Percentiles rank a stretch among this genome's conserved stretches.
Evolutionary conservation across 352 stramenopile species (phyloP).

Genomic region (Stephanocyclus meneghinianus): DNA sequence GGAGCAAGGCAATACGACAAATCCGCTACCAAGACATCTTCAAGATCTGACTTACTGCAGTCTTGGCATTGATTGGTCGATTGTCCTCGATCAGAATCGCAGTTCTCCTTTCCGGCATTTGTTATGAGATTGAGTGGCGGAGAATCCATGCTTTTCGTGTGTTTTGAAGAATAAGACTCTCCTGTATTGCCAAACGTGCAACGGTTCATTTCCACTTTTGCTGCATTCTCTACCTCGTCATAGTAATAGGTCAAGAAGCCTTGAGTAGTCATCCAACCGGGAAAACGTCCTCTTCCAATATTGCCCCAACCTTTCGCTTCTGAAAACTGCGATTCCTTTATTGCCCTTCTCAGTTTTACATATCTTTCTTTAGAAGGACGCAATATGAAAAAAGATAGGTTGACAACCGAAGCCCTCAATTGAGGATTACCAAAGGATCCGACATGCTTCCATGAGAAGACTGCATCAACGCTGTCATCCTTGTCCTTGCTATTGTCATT

Average conservation of each 20-base stretch:
- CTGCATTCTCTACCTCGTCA: conserved; percentile 41
- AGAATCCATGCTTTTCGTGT: neutral
- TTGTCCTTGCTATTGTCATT: neutral
- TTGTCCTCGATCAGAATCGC: neutral
- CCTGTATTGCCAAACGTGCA: conserved; percentile 45
- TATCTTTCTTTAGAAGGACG: conserved; percentile 43
- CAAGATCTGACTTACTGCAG: conserved; percentile 36
- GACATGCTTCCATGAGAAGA: conserved; percentile 50
- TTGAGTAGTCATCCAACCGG: conserved; percentile 48
- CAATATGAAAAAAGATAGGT: conserved; percentile 45
- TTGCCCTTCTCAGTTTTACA: conserved; percentile 9
- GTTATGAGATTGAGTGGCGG: conserved; percentile 20
- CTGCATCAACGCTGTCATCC: conserved; percentile 6
- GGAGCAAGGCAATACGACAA: conserved; percentile 43
- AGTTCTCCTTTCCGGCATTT: conserved; percentile 35
- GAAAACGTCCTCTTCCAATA: conserved; percentile 26
- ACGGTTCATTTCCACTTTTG: conserved; percentile 45
- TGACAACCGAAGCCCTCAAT: conserved; percentile 33
- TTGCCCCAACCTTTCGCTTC: conserved; percentile 29
- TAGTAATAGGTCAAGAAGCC: conserved; percentile 52
- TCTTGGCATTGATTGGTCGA: conserved; percentile 35
- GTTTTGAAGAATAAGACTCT: neutral
- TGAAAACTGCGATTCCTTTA: conserved; percentile 23
- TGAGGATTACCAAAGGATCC: conserved; percentile 1
- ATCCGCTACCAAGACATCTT: conserved; percentile 46